These are phyloP conservation scores for Coniosporium tulheliwenetii DNA, from an alignment of 2,329 filamentous ascomycete species.

Conservation along the genomic window DNA sequence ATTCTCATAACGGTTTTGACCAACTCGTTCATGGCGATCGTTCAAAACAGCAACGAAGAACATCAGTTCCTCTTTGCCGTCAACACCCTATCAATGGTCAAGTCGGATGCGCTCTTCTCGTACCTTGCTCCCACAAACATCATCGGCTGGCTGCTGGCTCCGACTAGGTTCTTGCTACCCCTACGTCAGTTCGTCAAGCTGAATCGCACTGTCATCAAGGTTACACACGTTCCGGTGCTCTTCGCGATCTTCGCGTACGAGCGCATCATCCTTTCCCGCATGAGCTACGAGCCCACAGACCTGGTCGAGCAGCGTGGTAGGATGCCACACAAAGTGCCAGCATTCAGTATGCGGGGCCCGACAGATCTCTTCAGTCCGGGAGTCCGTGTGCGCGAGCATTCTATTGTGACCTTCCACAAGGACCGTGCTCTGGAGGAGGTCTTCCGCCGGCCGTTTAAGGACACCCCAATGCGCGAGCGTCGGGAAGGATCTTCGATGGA, in stretches of 20 bases:
- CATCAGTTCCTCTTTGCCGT: constrained; percentile 88
- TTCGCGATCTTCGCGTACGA: constrained; percentile 83
- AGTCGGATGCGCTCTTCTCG: constrained; percentile 91
- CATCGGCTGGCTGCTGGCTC: constrained; percentile 77
- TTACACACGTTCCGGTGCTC: constrained; percentile 76
- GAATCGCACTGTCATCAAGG: constrained; percentile 83
- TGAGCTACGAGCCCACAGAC: constrained; percentile 70
- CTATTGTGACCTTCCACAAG: constrained; percentile 76
- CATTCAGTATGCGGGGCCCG: constrained; percentile 21
- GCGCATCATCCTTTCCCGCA: constrained; percentile 56
- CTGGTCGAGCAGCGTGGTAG: constrained; percentile 57
- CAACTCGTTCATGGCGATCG: constrained; percentile 91
- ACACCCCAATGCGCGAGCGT: constrained; percentile 43
- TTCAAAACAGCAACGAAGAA: constrained; percentile 84
- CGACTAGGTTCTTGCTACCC: constrained; percentile 64
- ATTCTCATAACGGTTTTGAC: constrained; percentile 92
- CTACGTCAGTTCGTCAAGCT: constrained; percentile 69
- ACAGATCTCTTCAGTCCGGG: constrained; percentile 56
- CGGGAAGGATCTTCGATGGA: constrained; percentile 28
- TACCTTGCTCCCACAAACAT: constrained; percentile 88
- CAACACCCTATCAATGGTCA: constrained; percentile 95
- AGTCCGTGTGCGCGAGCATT: constrained; percentile 61
- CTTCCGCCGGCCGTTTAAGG: constrained; percentile 53
- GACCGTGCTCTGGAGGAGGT: constrained; percentile 84
- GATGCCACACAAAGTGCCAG: constrained; percentile 33